phyloP scores from a whole-genome alignment of 371 early-diverging fungal genomes.

The Smittium mucronatum region DNA sequence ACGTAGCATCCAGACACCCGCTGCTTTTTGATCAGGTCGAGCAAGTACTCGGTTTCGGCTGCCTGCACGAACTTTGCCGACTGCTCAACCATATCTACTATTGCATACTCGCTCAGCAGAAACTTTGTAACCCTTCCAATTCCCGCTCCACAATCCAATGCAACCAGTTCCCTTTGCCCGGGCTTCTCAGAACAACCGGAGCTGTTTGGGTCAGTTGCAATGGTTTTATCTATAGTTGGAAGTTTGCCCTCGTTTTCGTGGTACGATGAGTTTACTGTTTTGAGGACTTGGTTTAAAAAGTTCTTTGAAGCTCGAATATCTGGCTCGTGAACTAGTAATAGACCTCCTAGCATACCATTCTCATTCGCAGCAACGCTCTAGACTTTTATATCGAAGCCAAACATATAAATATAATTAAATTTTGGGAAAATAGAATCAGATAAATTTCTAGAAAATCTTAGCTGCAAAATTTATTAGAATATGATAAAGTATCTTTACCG shows the following conservation, averaged over 20 bases:
- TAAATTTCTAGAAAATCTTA: too few species aligned
- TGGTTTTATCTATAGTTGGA: too few species aligned
- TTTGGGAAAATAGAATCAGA: too few species aligned
- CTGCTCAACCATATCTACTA: constrained; percentile 84
- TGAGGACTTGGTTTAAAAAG: constrained; percentile 44
- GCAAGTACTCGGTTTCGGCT: constrained; percentile 45
- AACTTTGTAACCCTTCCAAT: constrained; percentile 87
- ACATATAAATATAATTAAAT: too few species aligned
- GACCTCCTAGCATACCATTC: constrained; percentile 83
- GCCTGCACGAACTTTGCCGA: constrained; percentile 56
- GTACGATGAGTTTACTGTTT: too few species aligned
- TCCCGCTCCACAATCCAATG: constrained; percentile 80
- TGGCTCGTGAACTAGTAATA: constrained; percentile 52
- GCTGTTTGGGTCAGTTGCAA: too few species aligned
- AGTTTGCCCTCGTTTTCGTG: too few species aligned
- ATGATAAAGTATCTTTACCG: too few species aligned
- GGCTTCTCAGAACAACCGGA: constrained; percentile 25
- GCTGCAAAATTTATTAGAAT: too few species aligned
- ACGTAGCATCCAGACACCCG: constrained; percentile 48
- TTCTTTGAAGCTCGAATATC: constrained; percentile 55
- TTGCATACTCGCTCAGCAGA: constrained; percentile 58
- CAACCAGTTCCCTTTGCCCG: constrained; percentile 12
- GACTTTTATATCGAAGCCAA: background rate
- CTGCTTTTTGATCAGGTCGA: constrained; percentile 38
- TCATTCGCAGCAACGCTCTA: constrained; percentile 48